Conservation (phyloP, 805 yeast species). For the Starmerella asiatica region DNA sequence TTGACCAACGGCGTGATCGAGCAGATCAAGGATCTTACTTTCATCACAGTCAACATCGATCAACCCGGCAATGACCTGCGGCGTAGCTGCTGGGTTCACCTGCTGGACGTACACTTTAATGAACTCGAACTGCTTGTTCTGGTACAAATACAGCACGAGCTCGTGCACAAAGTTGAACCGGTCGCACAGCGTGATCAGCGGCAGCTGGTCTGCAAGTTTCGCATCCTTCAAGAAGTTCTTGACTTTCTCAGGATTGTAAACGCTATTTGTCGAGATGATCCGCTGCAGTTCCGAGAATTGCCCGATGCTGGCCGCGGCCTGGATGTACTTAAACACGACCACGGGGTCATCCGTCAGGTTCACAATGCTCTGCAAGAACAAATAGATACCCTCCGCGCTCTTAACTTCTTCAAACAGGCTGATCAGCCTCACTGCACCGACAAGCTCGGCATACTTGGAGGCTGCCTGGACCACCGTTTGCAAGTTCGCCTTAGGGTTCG, state of each 20-base stretch:
- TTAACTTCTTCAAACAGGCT: slow-evolving; percentile 87
- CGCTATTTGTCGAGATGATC: slow-evolving; percentile 83
- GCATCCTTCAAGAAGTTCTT: slow-evolving; percentile 94
- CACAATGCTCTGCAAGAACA: slow-evolving; percentile 84
- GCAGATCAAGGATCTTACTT: slow-evolving; percentile 60
- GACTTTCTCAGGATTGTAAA: slow-evolving; percentile 92
- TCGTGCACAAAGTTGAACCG: slow-evolving; percentile 85
- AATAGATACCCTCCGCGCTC: slow-evolving; percentile 85
- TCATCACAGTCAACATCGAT: slow-evolving; percentile 97
- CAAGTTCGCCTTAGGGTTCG: slow-evolving; percentile 69
- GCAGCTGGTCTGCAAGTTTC: slow-evolving; percentile 85
- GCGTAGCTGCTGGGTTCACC: slow-evolving; percentile 89
- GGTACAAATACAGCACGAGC: slow-evolving; percentile 81
- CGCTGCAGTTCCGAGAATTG: slow-evolving; percentile 93
- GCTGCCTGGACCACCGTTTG: slow-evolving; percentile 94
- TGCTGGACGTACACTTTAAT: slow-evolving; percentile 97
- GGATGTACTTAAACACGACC: slow-evolving; percentile 90
- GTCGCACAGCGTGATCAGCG: slow-evolving; percentile 92
- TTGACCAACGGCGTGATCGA: slow-evolving; percentile 80
- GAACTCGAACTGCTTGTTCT: slow-evolving; percentile 88
- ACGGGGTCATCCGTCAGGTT: slow-evolving; percentile 88
- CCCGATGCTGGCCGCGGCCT: slow-evolving; percentile 79
- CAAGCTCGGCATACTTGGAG: slow-evolving; percentile 84
- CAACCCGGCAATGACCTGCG: slow-evolving; percentile 91
- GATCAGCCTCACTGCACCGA: slow-evolving; percentile 75